Conservation (phyloP, 2,329 filamentous ascomycete species). For the Fonsecaea monophora region DNA sequence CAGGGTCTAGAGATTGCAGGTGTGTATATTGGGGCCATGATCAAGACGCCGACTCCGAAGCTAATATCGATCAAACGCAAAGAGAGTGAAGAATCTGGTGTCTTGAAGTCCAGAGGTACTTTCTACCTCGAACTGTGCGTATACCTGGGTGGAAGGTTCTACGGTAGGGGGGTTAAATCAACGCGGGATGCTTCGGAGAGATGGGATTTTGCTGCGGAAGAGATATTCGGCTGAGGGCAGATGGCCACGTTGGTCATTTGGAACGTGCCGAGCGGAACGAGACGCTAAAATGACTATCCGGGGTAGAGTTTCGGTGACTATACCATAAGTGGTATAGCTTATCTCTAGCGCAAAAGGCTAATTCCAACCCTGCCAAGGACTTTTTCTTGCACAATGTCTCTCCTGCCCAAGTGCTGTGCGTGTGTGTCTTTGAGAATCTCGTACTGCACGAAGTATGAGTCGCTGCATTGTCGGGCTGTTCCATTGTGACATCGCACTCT, state of each 20-base stretch:
- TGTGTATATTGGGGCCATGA: not conserved
- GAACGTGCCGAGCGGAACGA: not conserved
- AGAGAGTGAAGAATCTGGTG: not conserved
- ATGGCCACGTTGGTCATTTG: not conserved
- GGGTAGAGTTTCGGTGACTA: not conserved
- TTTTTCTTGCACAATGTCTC: not conserved
- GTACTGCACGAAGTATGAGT: too few relatives aligned
- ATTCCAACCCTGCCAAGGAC: conserved; percentile 9
- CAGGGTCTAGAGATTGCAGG: conserved; percentile 8
- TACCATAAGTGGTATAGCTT: not conserved
- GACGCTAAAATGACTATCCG: not conserved
- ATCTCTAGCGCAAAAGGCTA: conserved; percentile 8
- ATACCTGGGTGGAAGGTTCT: not conserved
- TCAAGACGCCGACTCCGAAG: not conserved
- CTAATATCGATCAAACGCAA: too few relatives aligned
- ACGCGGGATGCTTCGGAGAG: not conserved
- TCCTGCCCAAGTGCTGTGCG: not conserved
- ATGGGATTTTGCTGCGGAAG: not conserved
- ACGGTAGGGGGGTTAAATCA: not conserved
- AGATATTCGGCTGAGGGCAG: not conserved
- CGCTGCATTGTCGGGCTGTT: too few relatives aligned
- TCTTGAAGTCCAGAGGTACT: not conserved
- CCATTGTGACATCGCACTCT: too few relatives aligned
- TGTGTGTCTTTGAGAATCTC: too few relatives aligned
- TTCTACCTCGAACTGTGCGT: not conserved